Base-by-base conservation (phyloP, 805 yeast species). In the Isabelozyma gotoi region DNA sequence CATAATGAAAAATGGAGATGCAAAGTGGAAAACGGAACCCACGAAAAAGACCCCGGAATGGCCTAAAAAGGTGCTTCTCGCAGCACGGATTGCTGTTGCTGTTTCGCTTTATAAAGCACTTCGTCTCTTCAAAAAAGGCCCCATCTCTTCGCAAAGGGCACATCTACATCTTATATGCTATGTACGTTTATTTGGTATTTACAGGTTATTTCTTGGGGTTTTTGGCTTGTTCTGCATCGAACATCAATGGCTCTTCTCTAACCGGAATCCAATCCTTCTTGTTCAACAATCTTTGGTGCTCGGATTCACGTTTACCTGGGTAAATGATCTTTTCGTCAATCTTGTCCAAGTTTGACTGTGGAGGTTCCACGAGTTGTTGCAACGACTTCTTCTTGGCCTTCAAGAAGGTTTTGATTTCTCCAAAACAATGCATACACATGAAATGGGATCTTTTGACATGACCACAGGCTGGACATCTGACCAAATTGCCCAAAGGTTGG, bases 401-500 rank as follows among this genome's bases (percentile, higher is more conserved):
- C 88, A 96, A 88, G 36, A 85, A 73, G 44, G 77, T 72, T 62
- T 81, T 84, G 58, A 94, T 85, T 60, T 90, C 90, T 24, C 77
- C 80, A 45, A 88, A 91, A 70, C 99, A 92, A 58, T 86, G 80
- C 95, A 89, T 88, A 68, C 99, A 92, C 55, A 92, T 74, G 44
- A 90, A 82, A 65, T 94, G 96, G 1, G 94, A 82, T 59, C 97
- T 78, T 68, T 92, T 94, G 55, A 81, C 85, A 49, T 87, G 85
- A 36, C 99, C 99, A 70, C 99, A 92, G 0, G 96, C 85, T 2
- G 98, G 97, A 62, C 99, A 92, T 62, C 96, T 80, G 49, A 85
- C 88, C 57, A 94, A 72, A 60, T 88, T 84, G 43, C 82, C 78
- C 50, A 87, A 74, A 40, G 84, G 82, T 62, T 87, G 81, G 52